Evolutionary conservation across 345 rosid genomes (phyloP).

Genomic region (Citrus trifoliata): DNA sequence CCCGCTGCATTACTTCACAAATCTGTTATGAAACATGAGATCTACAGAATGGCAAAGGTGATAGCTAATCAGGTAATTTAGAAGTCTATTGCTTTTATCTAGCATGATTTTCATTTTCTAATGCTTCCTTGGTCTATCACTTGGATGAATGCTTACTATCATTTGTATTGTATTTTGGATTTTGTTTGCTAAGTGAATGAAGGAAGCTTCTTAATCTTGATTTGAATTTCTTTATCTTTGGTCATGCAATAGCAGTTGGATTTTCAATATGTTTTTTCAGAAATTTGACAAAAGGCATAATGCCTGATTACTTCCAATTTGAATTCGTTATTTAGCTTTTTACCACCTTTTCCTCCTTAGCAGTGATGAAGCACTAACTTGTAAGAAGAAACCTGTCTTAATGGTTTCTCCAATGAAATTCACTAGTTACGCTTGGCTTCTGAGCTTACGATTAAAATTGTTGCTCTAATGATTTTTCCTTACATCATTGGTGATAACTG

Average conservation of each 20-base stretch:
- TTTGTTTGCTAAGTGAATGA: neutral
- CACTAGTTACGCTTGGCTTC: conserved; percentile 19
- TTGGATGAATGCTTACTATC: neutral
- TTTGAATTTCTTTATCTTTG: neutral
- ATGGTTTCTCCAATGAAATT: conserved; percentile 47
- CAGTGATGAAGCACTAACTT: conserved; percentile 57
- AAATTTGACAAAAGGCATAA: neutral
- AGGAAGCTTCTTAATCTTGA: neutral
- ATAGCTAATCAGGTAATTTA: conserved; percentile 51
- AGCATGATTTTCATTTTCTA: neutral
- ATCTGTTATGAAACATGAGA: conserved; percentile 59
- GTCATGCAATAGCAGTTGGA: neutral
- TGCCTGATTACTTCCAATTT: neutral
- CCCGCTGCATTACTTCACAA: conserved; percentile 49
- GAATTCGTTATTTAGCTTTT: neutral
- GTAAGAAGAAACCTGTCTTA: conserved; percentile 32
- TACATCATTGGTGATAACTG: neutral
- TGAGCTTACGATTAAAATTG: conserved; percentile 27
- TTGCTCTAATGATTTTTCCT: neutral
- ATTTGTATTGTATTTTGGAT: neutral
- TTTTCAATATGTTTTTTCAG: neutral
- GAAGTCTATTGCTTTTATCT: neutral
- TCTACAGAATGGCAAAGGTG: conserved; percentile 57
- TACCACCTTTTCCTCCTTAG: neutral
- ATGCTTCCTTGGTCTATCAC: neutral